A percentile compares a stretch with the other conserved stretches of the same genome.
Conservation (phyloP, 2,329 filamentous ascomycete genomes). For the Apiospora phragmitis region DNA sequence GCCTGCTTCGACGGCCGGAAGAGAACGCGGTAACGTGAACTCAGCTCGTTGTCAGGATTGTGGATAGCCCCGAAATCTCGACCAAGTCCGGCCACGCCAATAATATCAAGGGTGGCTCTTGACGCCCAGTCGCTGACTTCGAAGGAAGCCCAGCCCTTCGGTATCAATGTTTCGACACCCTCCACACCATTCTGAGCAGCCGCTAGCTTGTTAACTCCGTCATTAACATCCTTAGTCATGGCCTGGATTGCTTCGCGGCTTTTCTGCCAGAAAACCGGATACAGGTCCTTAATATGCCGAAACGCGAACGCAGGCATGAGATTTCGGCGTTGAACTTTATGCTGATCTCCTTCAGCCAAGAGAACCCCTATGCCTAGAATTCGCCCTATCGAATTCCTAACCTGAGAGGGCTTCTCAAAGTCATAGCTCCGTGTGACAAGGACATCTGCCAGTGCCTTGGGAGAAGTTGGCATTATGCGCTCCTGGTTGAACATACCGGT, state of each 20-base stretch:
- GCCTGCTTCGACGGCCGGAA: constrained; percentile 54
- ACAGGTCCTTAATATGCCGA: constrained; percentile 80
- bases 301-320: constrained; percentile 85
- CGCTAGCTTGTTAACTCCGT: not conserved
- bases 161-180: constrained; percentile 26
- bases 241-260: constrained; percentile 64
- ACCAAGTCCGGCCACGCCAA: constrained; percentile 71
- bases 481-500: constrained; percentile 42
- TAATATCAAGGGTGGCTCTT: constrained; percentile 72
- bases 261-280: constrained; percentile 83
- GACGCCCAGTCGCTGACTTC: constrained; percentile 65
- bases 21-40: constrained; percentile 54
- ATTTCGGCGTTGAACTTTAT: constrained; percentile 77
- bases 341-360: constrained; percentile 86
- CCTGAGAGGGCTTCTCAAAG: constrained; percentile 61
- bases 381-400: constrained; percentile 58
- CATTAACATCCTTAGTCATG: constrained; percentile 53
- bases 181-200: constrained; percentile 18
- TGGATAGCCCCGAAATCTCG: constrained; percentile 68
- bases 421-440: constrained; percentile 69
- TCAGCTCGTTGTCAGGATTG: constrained; percentile 61
- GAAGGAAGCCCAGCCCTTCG: constrained; percentile 43
- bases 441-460: constrained; percentile 70
- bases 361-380: constrained; percentile 72
- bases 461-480: constrained; percentile 46